These are phyloP conservation scores for Mortierella sp. DNA, from an alignment of 371 early-diverging fungal species.

Conservation along the genomic window DNA sequence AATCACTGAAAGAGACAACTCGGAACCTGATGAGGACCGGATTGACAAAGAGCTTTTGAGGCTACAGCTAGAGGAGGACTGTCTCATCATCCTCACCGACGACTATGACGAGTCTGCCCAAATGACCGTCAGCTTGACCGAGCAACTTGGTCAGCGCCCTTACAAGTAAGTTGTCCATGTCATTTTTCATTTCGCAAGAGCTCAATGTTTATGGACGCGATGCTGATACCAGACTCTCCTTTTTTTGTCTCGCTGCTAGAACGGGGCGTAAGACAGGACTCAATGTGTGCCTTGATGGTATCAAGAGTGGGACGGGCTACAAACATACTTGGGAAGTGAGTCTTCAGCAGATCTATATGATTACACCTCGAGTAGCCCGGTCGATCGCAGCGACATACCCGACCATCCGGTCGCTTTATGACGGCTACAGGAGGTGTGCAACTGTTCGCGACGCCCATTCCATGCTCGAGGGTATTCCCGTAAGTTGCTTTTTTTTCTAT, in stretches of 20 bases:
- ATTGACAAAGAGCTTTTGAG: constrained; percentile 61
- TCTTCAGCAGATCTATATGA: constrained; percentile 76
- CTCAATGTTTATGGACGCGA: not conserved
- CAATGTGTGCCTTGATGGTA: constrained; percentile 57
- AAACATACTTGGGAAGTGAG: constrained; percentile 74
- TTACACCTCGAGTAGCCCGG: constrained; percentile 69
- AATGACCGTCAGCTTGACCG: constrained; percentile 68
- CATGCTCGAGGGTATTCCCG: constrained; percentile 68
- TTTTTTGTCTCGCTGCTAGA: constrained; percentile 1
- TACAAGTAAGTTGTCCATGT: constrained; percentile 63
- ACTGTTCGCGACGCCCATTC: constrained; percentile 48
- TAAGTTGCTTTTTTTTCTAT: constrained; percentile 26
- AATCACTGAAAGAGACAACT: not conserved
- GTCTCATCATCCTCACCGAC: constrained; percentile 62
- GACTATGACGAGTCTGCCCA: constrained; percentile 67
- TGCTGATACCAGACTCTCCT: not conserved
- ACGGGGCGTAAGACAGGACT: constrained; percentile 49
- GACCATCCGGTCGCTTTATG: constrained; percentile 66
- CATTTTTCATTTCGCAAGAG: not conserved
- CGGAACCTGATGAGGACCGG: constrained; percentile 24
- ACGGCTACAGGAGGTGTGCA: constrained; percentile 60
- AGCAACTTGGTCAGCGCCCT: constrained; percentile 69
- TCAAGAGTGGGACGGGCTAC: constrained; percentile 65
- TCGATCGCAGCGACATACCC: constrained; percentile 70
- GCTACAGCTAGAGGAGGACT: constrained; percentile 62